Base-by-base conservation (phyloP, 2,329 filamentous ascomycete species). In the Ceratocystis alfenasii region DNA sequence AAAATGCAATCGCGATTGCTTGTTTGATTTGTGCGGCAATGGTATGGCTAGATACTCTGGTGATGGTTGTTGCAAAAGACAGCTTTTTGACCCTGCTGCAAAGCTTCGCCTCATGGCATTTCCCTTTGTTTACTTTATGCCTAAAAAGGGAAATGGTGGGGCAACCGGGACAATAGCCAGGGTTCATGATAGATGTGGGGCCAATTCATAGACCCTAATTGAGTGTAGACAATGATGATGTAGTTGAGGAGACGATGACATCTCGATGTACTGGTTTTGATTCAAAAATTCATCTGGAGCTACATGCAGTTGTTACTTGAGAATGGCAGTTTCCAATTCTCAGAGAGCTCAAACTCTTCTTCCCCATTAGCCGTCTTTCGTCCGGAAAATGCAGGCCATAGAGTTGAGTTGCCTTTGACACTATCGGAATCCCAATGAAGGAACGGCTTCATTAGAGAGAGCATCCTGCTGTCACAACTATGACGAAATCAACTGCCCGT, bases 111-210 rank as follows among this genome's bases (percentile, higher is more conserved):
- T 63, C 20, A 46, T 46, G 15, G 12, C n/a, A 12, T 15, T 17
- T 28, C 17, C 44, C 7, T 64, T 57, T 64, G 48, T 64, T 64
- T 64, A 64, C 63, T 64, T 64, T 64, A 2, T 57, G 25, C 63
- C 63, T 8, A 64, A 64, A 64, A 25, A 44, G 63, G 63, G 55
- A 59, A 30, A 59, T 30, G 53, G 53, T 57, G 28, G 55, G 55
- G 55, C 55, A 50, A 50, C 28, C 30, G 63, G 41, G 63, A 44
- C 48, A 48, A 22, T 5, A 5, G 0, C 30, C 28, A 59, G 55
- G 55, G 55, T 59, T 59, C 30, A 2, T 55, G 53, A 8, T 3
- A 36, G 3, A 59, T n/a, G 15, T 53, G 48, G 48, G 48, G 48
- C 48, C 15, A 15, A 5, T 0, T 15, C 5, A 15, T 22, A 53